Evolutionary conservation across 2,329 filamentous ascomycete genomes (phyloP).

Genomic region (Neonectria faginata): DNA sequence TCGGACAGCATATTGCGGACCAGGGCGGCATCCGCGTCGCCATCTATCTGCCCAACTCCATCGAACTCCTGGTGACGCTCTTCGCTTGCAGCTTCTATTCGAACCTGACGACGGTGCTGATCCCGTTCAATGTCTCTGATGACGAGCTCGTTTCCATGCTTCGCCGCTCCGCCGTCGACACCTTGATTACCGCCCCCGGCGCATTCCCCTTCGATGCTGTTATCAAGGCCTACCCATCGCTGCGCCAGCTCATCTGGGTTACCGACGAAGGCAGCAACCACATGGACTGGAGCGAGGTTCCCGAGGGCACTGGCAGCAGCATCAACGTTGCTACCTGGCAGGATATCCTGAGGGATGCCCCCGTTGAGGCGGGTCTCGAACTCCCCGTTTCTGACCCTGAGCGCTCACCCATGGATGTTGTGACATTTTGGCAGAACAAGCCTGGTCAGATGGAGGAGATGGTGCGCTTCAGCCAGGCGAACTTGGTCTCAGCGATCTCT

Average conservation of each 20-base stretch:
- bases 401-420: conserved; percentile 64
- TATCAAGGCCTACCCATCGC: conserved; percentile 73
- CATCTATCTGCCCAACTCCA: conserved; percentile 91
- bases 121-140: conserved; percentile 84
- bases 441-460: conserved; percentile 71
- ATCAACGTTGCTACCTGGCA: conserved; percentile 94
- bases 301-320: conserved; percentile 78
- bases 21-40: conserved; percentile 82
- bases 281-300: conserved; percentile 94
- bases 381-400: conserved; percentile 73
- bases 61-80: conserved; percentile 84
- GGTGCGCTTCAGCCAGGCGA: conserved; percentile 83
- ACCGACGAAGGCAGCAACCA: conserved; percentile 91
- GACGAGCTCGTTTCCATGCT: conserved; percentile 78
- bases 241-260: conserved; percentile 90
- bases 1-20: conserved; percentile 81
- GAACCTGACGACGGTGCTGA: conserved; percentile 82
- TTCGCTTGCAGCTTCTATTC: conserved; percentile 91
- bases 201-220: conserved; percentile 84
- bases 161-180: conserved; percentile 78
- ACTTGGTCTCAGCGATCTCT: conserved; percentile 88
- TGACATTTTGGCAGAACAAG: conserved; percentile 75
- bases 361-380: conserved; percentile 67
- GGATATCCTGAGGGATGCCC: conserved; percentile 81
- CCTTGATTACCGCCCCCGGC: conserved; percentile 85